Conservation (phyloP, 305 asterid genomes). For the Stenogyne calaminthoides region DNA sequence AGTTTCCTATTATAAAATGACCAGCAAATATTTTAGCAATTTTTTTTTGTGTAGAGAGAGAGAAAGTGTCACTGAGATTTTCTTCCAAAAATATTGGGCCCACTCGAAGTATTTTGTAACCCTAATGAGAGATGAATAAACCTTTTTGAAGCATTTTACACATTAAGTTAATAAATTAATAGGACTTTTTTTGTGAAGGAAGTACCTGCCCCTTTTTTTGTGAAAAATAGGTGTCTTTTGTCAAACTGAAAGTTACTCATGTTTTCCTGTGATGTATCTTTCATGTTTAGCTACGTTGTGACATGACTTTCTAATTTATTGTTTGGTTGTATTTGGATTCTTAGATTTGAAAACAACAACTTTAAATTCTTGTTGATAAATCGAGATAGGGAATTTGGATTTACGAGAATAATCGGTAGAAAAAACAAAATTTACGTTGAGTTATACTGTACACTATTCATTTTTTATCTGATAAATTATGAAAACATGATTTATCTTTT, state of each 20-base stretch:
- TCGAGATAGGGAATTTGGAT: not conserved
- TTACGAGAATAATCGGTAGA: too few relatives aligned
- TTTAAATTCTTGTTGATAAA: not conserved
- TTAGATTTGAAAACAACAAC: not conserved
- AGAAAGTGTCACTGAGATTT: conserved; percentile 35
- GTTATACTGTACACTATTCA: too few relatives aligned
- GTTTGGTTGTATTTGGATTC: conserved; percentile 23
- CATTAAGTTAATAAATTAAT: conserved; percentile 19
- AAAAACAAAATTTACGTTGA: too few relatives aligned
- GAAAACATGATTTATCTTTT: too few relatives aligned
- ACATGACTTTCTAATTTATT: conserved; percentile 3
- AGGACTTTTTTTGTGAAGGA: conserved; percentile 24
- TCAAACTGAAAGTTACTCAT: conserved; percentile 36
- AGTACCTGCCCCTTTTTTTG: conserved; percentile 14
- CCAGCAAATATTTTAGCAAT: too few relatives aligned
- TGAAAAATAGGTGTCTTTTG: conserved; percentile 17
- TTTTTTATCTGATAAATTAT: too few relatives aligned
- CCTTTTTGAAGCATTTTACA: conserved; percentile 30
- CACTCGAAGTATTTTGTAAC: conserved; percentile 9
- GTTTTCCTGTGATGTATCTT: conserved; percentile 30
- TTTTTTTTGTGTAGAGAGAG: too few relatives aligned
- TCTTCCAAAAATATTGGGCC: conserved; percentile 29
- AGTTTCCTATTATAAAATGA: conserved; percentile 8
- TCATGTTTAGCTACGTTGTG: conserved; percentile 22
- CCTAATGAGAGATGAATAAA: conserved; percentile 19